Base-by-base conservation (phyloP, 225 moss, liverwort and hornwort genomes). In the Asterella californica region DNA sequence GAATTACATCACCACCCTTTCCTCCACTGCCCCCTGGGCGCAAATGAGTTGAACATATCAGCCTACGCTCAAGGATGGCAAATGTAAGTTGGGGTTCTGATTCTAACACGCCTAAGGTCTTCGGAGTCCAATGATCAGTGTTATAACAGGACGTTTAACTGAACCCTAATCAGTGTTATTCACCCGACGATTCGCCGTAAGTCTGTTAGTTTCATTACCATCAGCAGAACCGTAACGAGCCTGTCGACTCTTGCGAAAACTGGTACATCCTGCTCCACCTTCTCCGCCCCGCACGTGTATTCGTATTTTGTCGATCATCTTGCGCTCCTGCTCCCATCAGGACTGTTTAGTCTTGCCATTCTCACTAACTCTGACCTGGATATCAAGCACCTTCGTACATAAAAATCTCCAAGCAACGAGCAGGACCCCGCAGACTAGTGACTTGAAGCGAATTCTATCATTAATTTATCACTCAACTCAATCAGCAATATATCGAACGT, bases 191-290 rank as follows among this genome's bases (percentile, higher is more conserved):
- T 12, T 69, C n/a, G 68, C 34, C 19, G n/a, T 14, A 5, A 34
- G 17, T 64, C 2, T 32, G 5, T 33, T 55, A 11, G 48, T 38
- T 37, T 1, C 11, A 42, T 78, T 77, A 94, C 94, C 94, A 69
- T 94, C 92, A 48, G 91, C 92, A 75, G 80, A 81, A 68, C 92
- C 94, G 82, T 94, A 81, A 53, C 94, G 92, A 67, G 91, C 82
- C 73, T 91, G 93, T 47, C 93, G 89, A 90, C 92, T 90, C 88
- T 99, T 94, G 74, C 93, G 94, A 79, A 99, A 90, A 79, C 97
- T 94, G 83, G 91, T 92, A 88, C 94, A 94, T 24, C 97, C 94
- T 79, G 92, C 80, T 50, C 97, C 94, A n/a, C 94, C 97, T 70
- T 88, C 87, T 37, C 97, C 97, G 79, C 92, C 93, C 47, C 89